Percentiles rank a stretch among this genome's conserved stretches.
Evolutionary conservation across 345 rosid species (phyloP).

Genomic region (Linum lewisii): DNA sequence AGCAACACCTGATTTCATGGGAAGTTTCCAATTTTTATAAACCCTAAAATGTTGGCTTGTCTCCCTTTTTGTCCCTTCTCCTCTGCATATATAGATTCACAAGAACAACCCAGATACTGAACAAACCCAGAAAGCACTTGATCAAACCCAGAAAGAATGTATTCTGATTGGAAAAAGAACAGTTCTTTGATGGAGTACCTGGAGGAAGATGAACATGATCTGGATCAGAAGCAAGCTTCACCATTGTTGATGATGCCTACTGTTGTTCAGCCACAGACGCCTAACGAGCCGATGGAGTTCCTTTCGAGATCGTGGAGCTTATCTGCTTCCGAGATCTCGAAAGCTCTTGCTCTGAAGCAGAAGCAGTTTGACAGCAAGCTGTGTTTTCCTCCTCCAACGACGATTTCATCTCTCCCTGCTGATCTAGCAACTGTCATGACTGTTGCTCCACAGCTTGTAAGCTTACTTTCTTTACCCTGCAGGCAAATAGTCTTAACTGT

Average conservation of each 20-base stretch:
- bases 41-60: constrained; percentile 11
- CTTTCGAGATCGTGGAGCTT: constrained; percentile 88
- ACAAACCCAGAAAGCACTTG: neutral
- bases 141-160: constrained; percentile 6
- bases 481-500: too few relatives aligned
- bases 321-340: constrained; percentile 82
- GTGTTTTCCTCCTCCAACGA: constrained; percentile 4
- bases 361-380: constrained; percentile 34
- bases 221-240: constrained; percentile 22
- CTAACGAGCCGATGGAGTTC: constrained; percentile 90
- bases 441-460: constrained; percentile 39
- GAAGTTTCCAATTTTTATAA: neutral
- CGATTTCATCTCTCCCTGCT: neutral
- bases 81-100: constrained; percentile 7
- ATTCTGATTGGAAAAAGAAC: constrained; percentile 36
- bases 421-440: constrained; percentile 6
- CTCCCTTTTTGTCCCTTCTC: neutral
- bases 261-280: constrained; percentile 70
- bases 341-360: constrained; percentile 75
- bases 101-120: neutral
- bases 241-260: constrained; percentile 29
- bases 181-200: constrained; percentile 36
- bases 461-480: neutral
- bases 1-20: constrained; percentile 20
- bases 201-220: constrained; percentile 58